Evolutionary conservation across 1,284 basidiomycete species (phyloP), one percentile per base, ranked within the genome.

Genomic region (Boletellus deceptivus): DNA sequence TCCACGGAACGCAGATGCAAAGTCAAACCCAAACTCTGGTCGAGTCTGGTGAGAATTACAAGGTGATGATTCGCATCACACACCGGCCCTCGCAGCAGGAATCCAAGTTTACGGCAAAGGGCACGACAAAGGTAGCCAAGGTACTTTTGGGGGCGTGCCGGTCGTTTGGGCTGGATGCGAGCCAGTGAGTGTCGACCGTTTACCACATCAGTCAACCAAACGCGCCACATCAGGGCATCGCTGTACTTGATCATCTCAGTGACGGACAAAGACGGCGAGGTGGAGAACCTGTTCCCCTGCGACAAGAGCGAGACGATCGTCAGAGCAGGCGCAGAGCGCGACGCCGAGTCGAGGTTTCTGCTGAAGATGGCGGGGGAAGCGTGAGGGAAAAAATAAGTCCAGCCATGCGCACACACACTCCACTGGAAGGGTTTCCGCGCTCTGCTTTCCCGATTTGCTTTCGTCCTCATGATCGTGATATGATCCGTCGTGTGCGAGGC

Each of bases 61-160:
- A 63, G 25, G 40, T 68, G 31, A 53, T 59, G 53, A 68, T 79
- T 9, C 63, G 59, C 22, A 70, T 79, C 14, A 61, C 61, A 29
- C 56, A 60, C 49, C 37, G 70, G 57, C 36, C 70, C 52, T 44
- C 63, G 1, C 57, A 63, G 8, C 65, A 70, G 37, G 60, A 62
- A 37, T 71, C 72, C 0, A 72, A 76, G 35, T 78, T 78, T 56
- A 74, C 69, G 47, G 70, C 72, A 4, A 76, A 76, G 11, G 65
- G 68, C 9, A 69, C 70, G n/a, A 75, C 77, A 46, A 62, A 57
- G 8, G 70, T 78, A 3, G 53, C 56, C 29, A 78, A 77, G 46
- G 73, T 78, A 10, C 63, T 78, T 1, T 44, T 58, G 1, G 70
- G 66, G 6, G 75, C 66, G 18, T 79, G 76, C 59, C 75, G 64